These are phyloP conservation scores for Vickermania spadyakhi DNA, from an alignment of 208 protist species.

Conservation along the genomic window DNA sequence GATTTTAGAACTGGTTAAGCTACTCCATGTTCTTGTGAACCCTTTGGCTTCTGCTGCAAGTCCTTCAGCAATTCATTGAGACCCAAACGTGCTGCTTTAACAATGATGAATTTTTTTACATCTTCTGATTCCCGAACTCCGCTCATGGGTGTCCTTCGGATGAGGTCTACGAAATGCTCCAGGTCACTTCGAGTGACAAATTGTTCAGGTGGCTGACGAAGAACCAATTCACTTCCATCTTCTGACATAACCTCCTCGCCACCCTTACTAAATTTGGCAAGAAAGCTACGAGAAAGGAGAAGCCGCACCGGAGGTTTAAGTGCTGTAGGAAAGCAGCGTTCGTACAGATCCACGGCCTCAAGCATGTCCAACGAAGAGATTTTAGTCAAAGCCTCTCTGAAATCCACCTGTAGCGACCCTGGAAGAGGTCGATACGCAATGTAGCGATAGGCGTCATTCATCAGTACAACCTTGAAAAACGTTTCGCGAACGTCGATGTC, in stretches of 20 bases:
- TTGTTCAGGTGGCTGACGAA: constrained; percentile 24
- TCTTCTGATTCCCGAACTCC: constrained; percentile 21
- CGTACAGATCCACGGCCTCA: constrained; percentile 45
- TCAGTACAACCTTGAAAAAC: constrained; percentile 30
- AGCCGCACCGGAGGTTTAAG: constrained; percentile 19
- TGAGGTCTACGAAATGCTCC: constrained; percentile 20
- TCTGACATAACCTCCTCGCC: constrained; percentile 47
- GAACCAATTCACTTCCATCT: constrained; percentile 15
- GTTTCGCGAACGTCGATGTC: constrained; percentile 73
- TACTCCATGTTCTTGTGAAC: too few relatives aligned
- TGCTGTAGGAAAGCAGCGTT: constrained; percentile 31
- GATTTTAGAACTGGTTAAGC: too few relatives aligned
- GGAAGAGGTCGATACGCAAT: constrained; percentile 42
- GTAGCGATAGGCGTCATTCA: constrained; percentile 49
- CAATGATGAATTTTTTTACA: constrained; percentile 41
- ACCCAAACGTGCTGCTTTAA: constrained; percentile 43
- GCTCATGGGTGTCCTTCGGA: constrained; percentile 33
- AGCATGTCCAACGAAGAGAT: constrained; percentile 50
- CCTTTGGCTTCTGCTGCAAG: constrained; percentile 5
- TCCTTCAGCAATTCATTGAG: constrained; percentile 9
- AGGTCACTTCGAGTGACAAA: constrained; percentile 43
- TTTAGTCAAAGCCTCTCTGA: constrained; percentile 41
- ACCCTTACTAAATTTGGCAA: constrained; percentile 39
- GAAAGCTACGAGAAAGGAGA: constrained; percentile 36
- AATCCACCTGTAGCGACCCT: constrained; percentile 57